Percentiles rank a stretch among this genome's conserved stretches.
Evolutionary conservation across 208 protist species (phyloP).

Genomic region (Leishmania lainsoni): DNA sequence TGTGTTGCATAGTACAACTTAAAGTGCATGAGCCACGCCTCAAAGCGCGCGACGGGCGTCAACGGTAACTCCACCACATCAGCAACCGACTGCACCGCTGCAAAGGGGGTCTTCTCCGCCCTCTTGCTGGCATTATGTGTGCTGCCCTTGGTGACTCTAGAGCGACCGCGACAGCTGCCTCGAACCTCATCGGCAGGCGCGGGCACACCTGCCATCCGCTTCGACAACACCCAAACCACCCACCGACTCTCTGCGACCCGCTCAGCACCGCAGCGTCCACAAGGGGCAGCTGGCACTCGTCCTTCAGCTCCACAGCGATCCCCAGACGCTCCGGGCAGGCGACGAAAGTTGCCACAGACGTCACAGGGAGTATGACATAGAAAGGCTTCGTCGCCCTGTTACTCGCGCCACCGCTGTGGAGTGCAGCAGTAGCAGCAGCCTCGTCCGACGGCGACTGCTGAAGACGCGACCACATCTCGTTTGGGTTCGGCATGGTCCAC

Average conservation of each 20-base stretch:
- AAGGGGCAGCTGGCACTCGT: conserved; percentile 51
- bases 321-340: conserved; percentile 53
- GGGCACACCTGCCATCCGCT: not conserved
- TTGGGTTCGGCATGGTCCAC: conserved; percentile 61
- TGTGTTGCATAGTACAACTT: conserved; percentile 34
- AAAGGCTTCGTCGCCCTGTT: conserved; percentile 19
- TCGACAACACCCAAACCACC: conserved; percentile 50
- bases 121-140: not conserved
- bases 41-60: conserved; percentile 28
- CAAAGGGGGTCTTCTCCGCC: not conserved
- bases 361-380: conserved; percentile 58
- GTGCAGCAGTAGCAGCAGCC: not conserved
- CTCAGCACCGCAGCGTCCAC: conserved; percentile 34
- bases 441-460: not conserved
- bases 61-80: not conserved
- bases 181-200: not conserved
- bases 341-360: conserved; percentile 50
- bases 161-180: not conserved
- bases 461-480: conserved; percentile 9
- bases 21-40: conserved; percentile 40
- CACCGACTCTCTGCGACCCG: conserved; percentile 52
- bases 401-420: not conserved
- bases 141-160: not conserved
- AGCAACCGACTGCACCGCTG: not conserved
- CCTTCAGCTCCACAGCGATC: conserved; percentile 59